Evolutionary conservation across 2,329 filamentous ascomycete genomes (phyloP), one percentile per base, ranked within the genome.

Genomic region (Cladosporium oxysporum): DNA sequence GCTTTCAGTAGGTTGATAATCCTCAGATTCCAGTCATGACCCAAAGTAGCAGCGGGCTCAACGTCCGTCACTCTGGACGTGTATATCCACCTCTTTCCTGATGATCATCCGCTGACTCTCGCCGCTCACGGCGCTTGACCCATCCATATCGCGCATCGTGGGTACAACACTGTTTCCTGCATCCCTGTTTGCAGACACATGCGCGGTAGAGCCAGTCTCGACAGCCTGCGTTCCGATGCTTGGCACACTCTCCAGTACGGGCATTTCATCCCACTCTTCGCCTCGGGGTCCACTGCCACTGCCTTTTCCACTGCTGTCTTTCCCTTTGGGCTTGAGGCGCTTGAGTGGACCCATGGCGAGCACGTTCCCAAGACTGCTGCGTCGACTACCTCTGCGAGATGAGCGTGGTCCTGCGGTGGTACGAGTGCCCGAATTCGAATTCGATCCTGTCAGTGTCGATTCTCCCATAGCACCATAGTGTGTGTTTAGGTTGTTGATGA

Each of bases 71-170:
- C 59, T 62, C 5, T 63, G 33, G 2, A 63, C 61, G 7, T 63
- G 61, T n/a, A 63, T 63, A 33, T 63, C 61, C 12, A 68, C 67
- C 26, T 68, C 65, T 28, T 69, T 69, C 44, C 66, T 65, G 16
- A 69, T 69, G 18, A 68, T 69, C 68, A 69, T 68, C 65, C 53
- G 64, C 63, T 58, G 68, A 23, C 66, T 68, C 28, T 66, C 68
- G 31, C 63, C 49, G 16, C 68, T 67, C 10, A 47, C 60, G 6
- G 64, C 55, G 31, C 68, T 69, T n/a, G 57, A 57, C 23, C 37
- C 61, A 26, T 57, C 61, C 10, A 11, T 23, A 33, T 37, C 44
- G 8, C 12, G n/a, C 31, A 31, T 62, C 7, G 31, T 28, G 6
- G 50, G 21, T 14, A 47, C 12, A 23, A 52, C 41, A 14, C 33